Base-by-base conservation (phyloP, 768 basidiomycete species). In the Tricholoma terreum region DNA sequence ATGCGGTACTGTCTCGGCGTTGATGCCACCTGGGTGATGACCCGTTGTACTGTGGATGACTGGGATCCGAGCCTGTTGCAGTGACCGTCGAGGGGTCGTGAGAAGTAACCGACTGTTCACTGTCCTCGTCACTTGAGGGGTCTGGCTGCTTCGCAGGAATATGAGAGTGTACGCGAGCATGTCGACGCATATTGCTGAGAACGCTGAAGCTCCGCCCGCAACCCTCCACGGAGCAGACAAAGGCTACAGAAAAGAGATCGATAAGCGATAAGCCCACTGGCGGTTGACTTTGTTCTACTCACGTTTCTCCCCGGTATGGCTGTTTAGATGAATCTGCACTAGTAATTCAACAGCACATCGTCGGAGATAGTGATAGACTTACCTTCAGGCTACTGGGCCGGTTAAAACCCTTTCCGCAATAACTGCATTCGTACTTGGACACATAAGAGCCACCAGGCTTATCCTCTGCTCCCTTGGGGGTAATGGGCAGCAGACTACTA, bases 271-370 rank as follows among this genome's bases (percentile, higher is more conserved):
- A 61, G 56, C 42, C 7, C 19, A 35, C 52, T 51, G 42, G 58
- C 59, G 57, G 34, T 51, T 52, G 50, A 49, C 40, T 56, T 33
- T 54, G 54, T 50, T 46, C 33, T 22, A 77, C 86, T 77, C 68
- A 92, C 90, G 90, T 76, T 87, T 91, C 70, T 89, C 88, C 60
- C 89, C 90, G 0, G 89, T 91, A 70, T 92, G 90, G 63, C 88
- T 90, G 61, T 92, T 90, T 60, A 89, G 71, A 71, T 92, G 90
- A 61, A 90, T 92, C 90, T 92, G 58, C 15, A 58, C 46, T 58
- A 52, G 54, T 15, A 52, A 35, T 36, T 61, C 42, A 59, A 48
- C 54, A 54, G 40, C 50, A 33, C 38, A 33, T 58, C 17, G 27
- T 54, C 10, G 58, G 56, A 65, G 57, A 62, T 17, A 54, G 52